phyloP scores from a whole-genome alignment of 208 protist species.

The Wallacemonas sp. region DNA sequence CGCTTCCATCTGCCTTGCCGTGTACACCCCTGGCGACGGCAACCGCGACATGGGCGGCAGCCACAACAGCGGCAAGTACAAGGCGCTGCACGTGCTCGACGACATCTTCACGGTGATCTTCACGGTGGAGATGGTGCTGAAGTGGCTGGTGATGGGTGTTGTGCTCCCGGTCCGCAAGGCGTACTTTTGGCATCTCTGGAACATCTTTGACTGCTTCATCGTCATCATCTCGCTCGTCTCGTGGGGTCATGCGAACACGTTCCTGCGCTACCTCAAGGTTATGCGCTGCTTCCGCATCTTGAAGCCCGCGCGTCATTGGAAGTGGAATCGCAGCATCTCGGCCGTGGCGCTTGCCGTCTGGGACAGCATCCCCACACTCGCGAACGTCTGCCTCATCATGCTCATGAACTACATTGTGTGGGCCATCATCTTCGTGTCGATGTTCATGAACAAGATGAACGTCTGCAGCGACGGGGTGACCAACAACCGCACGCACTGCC shows the following conservation, averaged over 20 bases:
- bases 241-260: conserved; percentile 35
- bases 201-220: conserved; percentile 89
- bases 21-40: conserved; percentile 50
- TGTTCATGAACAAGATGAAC: conserved; percentile 88
- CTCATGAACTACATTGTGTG: conserved; percentile 92
- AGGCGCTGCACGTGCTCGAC: conserved; percentile 73
- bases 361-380: conserved; percentile 73
- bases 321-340: conserved; percentile 54
- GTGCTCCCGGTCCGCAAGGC: conserved; percentile 61
- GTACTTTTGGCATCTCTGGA: conserved; percentile 91
- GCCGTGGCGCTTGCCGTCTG: conserved; percentile 71
- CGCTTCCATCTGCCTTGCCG: conserved; percentile 75
- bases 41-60: conserved; percentile 63
- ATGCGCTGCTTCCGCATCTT: conserved; percentile 87
- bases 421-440: conserved; percentile 88
- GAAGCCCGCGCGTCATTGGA: conserved; percentile 56
- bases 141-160: conserved; percentile 86
- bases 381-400: conserved; percentile 84
- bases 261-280: conserved; percentile 75
- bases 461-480: conserved; percentile 56
- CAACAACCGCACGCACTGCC: conserved; percentile 42
- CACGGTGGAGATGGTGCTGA: conserved; percentile 85
- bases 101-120: conserved; percentile 87
- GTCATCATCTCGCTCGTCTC: conserved; percentile 82
- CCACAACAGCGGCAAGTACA: conserved; percentile 69